A percentile compares a stretch with the other conserved stretches of the same genome.
Conservation (phyloP, 192 early-diverging fungal species). For the Backusella australiensis region DNA sequence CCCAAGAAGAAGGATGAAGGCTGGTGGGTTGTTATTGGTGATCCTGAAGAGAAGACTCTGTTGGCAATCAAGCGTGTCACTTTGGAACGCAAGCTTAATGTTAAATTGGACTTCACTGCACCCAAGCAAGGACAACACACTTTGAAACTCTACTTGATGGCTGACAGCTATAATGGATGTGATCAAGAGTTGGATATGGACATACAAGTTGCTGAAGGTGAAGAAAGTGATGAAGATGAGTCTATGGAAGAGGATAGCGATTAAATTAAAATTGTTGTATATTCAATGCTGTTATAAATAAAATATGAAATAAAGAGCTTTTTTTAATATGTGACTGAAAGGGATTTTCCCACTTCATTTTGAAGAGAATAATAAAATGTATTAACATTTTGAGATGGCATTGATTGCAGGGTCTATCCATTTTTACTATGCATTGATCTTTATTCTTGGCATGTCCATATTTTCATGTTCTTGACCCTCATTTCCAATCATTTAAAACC, state of each 20-base stretch:
- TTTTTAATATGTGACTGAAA: not conserved
- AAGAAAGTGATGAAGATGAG: slow-evolving; percentile 47
- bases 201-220: slow-evolving; percentile 56
- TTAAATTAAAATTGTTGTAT: slow-evolving; percentile 5
- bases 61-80: slow-evolving; percentile 89
- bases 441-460: not conserved
- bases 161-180: slow-evolving; percentile 90
- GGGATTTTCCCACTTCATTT: no score
- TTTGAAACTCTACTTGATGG: slow-evolving; percentile 88
- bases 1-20: slow-evolving; percentile 86
- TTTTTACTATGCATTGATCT: no score
- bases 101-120: slow-evolving; percentile 81
- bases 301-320: not conserved
- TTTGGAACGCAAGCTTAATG: slow-evolving; percentile 50
- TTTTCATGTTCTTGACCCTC: not conserved
- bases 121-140: slow-evolving; percentile 55
- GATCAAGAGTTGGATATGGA: slow-evolving; percentile 92
- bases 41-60: slow-evolving; percentile 71
- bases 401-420: no score
- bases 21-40: slow-evolving; percentile 98
- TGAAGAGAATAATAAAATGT: no score
- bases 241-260: slow-evolving; percentile 39
- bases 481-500: not conserved
- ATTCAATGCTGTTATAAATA: not conserved
- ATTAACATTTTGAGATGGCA: no score